Base-by-base conservation (phyloP, 306 rosid genomes). In the Arachis stenosperma region DNA sequence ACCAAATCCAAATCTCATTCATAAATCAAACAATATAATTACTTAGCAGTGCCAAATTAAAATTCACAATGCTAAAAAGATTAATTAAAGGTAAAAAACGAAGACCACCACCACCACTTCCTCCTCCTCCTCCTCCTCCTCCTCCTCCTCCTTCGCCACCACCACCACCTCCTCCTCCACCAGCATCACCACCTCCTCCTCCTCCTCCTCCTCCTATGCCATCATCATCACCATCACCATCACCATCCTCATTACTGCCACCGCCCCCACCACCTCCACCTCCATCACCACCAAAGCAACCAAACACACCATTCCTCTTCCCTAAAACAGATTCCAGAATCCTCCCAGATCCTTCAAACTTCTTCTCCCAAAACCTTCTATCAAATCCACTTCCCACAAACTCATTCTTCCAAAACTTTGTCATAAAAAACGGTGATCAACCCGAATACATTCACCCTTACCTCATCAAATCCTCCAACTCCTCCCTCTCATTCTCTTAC, bases 371-470 rank as follows among this genome's bases (percentile, higher is more conserved):
- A 10, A 63, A 71, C 43, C 97, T 93, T 65, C 84, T 89, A 40
- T 69, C 88, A 14, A 52, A 82, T 55, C 96, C 98, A 1, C 92
- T 90, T 15, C 97, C 97, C 50, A 93, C 97, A 0, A 91, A 88
- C 77, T 83, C 98, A 8, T 93, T 89, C 86, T 93, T 90, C 84
- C 98, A 90, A 71, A 90, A 90, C 81, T 85, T 62, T 51, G 88
- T 82, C 74, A 85, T 93, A 1, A 61, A 87, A 79, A 85, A 93
- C 61, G 98, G 96, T 2, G 90, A 85, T 44, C 79, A 69, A 30
- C 90, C 89, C 0, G 97, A 90, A 11, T 93, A 89, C 69, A 62
- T 93, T 68, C 98, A 93, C 68, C 98, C 98, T 1, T 93, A 90
- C 74, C 90, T 86, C 63, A 50, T 89, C 70, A 90, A 88, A 82